Conservation (phyloP, 768 basidiomycete species). For the Serendipita sp. region DNA sequence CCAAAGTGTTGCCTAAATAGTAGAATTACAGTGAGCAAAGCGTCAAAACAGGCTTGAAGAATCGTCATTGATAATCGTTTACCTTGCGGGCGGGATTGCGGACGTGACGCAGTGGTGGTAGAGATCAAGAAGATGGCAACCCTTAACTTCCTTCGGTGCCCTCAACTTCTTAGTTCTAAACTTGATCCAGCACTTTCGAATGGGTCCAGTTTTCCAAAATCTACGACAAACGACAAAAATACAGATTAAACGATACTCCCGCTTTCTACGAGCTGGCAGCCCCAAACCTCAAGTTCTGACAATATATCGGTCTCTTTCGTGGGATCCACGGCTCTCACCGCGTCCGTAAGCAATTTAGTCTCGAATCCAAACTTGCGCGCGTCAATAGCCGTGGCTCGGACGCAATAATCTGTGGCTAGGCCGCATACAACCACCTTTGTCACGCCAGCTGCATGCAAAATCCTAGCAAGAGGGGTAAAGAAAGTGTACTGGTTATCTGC, state of each 20-base stretch:
- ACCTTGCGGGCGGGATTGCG: background rate
- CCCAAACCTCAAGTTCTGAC: constrained; percentile 6
- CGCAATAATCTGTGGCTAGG: constrained; percentile 68
- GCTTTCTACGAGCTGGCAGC: background rate
- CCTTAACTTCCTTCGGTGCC: background rate
- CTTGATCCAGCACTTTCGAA: background rate
- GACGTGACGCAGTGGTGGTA: background rate
- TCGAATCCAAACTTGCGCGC: constrained; percentile 32
- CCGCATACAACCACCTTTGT: constrained; percentile 31
- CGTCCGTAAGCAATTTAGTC: constrained; percentile 14
- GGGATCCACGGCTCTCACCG: constrained; percentile 12
- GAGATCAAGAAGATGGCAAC: background rate
- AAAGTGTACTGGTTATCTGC: constrained; percentile 36
- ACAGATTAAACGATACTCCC: constrained; percentile 5
- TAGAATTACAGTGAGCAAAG: background rate
- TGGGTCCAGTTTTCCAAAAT: background rate
- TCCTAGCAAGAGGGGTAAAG: constrained; percentile 30
- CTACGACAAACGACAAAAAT: background rate
- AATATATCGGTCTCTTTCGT: background rate
- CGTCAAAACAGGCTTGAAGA: background rate
- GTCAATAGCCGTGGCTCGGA: constrained; percentile 42
- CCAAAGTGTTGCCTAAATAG: constrained; percentile 2
- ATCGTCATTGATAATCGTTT: background rate
- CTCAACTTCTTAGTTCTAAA: background rate
- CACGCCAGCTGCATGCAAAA: constrained; percentile 28